Evolutionary conservation across 495 filamentous ascomycete species (phyloP), one percentile per base, ranked within the genome.

Genomic region (Mytilinidion resinicola): DNA sequence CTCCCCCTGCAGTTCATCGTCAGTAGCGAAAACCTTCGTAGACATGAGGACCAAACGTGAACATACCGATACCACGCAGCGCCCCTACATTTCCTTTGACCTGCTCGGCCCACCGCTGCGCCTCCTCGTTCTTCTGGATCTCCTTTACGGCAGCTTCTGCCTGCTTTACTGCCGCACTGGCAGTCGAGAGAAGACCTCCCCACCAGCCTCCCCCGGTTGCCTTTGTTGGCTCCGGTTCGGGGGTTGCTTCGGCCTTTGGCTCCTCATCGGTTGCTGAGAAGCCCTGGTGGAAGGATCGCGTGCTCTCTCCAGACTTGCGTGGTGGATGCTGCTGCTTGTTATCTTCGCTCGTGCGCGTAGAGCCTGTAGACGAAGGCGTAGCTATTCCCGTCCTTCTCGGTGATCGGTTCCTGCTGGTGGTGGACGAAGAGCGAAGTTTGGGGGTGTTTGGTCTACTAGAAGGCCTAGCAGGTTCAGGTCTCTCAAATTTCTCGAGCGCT

Each of bases 51-150:
- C 49, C 36, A 46, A 7, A 34, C 4, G 20, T 10, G 12, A 35
- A 53, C 78, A 53, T 82, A 96, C 93, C 88, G 49, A 96, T 76
- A 43, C 87, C 90, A 48, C 79, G 80, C 11, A 98, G 70, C 34
- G 84, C 88, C 34, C 87, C 88, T 19, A 95, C 89, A 70, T 96
- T 96, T 43, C 90, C 91, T 69, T 86, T 87, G 41, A 97, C 88
- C 69, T 96, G 92, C 57, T 91, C 87, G 6, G 91, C 93, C 93
- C 93, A 97, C 72, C 87, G 85, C 73, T 90, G 89, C 41, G 91
- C 93, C 70, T 98, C 93, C 72, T 98, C 91, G 58, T 96, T 96
- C 66, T 90, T 87, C 69, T 95, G 89, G 41, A 97, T 90, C 69
- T 96, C 90, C 68, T 95, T 95, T 49, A 95, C 91, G 1, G 91